Conservation (phyloP, 495 filamentous ascomycete genomes). For the Elasticomyces elasticus region DNA sequence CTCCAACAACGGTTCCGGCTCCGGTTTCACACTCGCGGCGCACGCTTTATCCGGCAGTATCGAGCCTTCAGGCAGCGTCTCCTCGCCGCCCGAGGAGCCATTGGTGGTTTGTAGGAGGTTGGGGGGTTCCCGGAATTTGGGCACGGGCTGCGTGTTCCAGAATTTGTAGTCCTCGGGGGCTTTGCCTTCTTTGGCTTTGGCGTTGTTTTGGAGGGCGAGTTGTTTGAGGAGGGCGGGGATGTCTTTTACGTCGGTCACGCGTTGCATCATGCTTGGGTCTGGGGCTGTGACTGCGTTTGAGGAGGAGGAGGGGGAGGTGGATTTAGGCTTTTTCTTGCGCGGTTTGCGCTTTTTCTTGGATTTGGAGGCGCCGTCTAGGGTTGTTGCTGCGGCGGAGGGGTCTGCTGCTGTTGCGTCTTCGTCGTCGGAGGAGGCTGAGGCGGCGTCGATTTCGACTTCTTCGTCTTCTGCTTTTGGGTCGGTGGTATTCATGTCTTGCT, state of each 20-base stretch:
- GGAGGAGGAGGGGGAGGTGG: too few species aligned
- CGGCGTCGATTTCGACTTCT: background rate
- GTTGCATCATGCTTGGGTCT: constrained; percentile 13
- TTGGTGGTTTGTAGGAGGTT: constrained; percentile 16
- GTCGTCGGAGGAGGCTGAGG: too few species aligned
- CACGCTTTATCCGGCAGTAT: constrained; percentile 56
- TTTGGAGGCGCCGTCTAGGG: background rate
- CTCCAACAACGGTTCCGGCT: constrained; percentile 53
- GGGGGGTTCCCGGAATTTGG: constrained; percentile 50
- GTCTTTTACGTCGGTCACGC: constrained; percentile 9
- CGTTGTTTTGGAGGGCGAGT: constrained; percentile 53
- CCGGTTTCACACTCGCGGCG: constrained; percentile 59
- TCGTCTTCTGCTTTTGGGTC: constrained; percentile 6
- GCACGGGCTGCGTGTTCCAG: constrained; percentile 94
- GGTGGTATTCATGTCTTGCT: background rate
- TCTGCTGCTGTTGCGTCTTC: background rate
- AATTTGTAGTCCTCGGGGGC: constrained; percentile 64
- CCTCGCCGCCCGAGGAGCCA: constrained; percentile 24
- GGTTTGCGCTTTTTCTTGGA: constrained; percentile 37
- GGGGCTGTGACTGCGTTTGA: constrained; percentile 2
- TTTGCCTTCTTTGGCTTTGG: constrained; percentile 33
- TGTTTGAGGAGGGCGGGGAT: constrained; percentile 27
- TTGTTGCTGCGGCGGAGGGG: background rate
- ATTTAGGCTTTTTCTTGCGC: constrained; percentile 38
- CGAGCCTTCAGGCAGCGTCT: constrained; percentile 44